Evolutionary conservation across 805 yeast genomes (phyloP).

Genomic region (Starmerella apicola): DNA sequence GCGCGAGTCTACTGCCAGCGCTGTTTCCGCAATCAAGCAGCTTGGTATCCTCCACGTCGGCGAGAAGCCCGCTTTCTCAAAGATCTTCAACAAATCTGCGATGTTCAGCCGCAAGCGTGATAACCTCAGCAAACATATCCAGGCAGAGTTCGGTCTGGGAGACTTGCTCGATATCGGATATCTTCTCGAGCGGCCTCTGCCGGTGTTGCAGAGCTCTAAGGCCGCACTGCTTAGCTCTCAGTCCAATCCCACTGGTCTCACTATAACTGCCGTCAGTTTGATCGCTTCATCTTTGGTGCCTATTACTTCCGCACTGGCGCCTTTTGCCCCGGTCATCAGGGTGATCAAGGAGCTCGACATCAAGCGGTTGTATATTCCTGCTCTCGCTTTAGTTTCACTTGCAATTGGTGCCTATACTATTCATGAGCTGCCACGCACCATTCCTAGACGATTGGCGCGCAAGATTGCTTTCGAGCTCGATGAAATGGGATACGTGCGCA

Average conservation of each 20-base stretch:
- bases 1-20: slow-evolving; percentile 41
- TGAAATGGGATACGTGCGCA: slow-evolving; percentile 62
- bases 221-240: slow-evolving; percentile 13
- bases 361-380: slow-evolving; percentile 40
- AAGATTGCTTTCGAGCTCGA: slow-evolving; percentile 54
- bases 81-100: slow-evolving; percentile 43
- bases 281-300: slow-evolving; percentile 24
- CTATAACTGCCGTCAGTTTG: slow-evolving; percentile 21
- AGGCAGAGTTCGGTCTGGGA: slow-evolving; percentile 45
- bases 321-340: slow-evolving; percentile 35
- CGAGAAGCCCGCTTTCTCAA: slow-evolving; percentile 37
- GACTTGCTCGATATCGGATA: slow-evolving; percentile 74
- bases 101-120: slow-evolving; percentile 78
- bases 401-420: slow-evolving; percentile 51
- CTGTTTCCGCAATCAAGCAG: slow-evolving; percentile 49
- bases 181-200: slow-evolving; percentile 21
- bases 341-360: slow-evolving; percentile 39
- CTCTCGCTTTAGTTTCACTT: slow-evolving; percentile 38
- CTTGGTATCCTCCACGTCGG: slow-evolving; percentile 58
- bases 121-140: slow-evolving; percentile 42
- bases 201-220: slow-evolving; percentile 16
- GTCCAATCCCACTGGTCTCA: slow-evolving; percentile 16
- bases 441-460: slow-evolving; percentile 68
- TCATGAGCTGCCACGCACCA: slow-evolving; percentile 76
- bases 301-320: slow-evolving; percentile 19